These are phyloP conservation scores for Hydrangea macrophylla DNA, from an alignment of 148 eudicot genomes.

Conservation along the genomic window DNA sequence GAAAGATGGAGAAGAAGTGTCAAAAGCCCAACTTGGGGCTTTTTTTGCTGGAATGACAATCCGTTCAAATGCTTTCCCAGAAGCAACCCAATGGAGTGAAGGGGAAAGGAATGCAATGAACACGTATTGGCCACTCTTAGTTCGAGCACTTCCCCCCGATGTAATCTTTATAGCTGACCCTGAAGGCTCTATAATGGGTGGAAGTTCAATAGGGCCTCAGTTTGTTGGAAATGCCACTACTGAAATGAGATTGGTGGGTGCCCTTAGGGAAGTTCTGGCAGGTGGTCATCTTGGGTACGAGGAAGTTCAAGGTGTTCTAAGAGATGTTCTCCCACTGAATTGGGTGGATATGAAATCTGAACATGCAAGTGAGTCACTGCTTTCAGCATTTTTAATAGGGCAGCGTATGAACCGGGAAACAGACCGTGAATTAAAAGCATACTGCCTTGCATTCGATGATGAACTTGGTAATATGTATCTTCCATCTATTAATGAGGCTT, in stretches of 20 bases:
- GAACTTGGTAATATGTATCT: slow-evolving; percentile 70
- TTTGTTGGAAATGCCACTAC: slow-evolving; percentile 71
- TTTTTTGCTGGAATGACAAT: slow-evolving; percentile 96
- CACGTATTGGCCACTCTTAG: slow-evolving; percentile 80
- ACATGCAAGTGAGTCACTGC: slow-evolving; percentile 72
- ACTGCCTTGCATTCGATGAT: slow-evolving; percentile 98
- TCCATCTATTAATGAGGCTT: slow-evolving; percentile 1
- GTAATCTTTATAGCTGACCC: slow-evolving; percentile 95
- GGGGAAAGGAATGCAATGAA: slow-evolving; percentile 90
- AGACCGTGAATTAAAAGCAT: slow-evolving; percentile 95
- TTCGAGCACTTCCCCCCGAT: slow-evolving; percentile 71
- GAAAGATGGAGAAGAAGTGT: slow-evolving; percentile 66
- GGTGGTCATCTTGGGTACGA: slow-evolving; percentile 98
- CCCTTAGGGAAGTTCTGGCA: slow-evolving; percentile 88
- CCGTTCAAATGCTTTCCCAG: slow-evolving; percentile 88
- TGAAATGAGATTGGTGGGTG: slow-evolving; percentile 98
- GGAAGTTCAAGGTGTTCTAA: slow-evolving; percentile 92
- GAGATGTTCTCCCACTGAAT: slow-evolving; percentile 72
- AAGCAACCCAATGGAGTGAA: slow-evolving; percentile 96
- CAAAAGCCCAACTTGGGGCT: slow-evolving; percentile 93
- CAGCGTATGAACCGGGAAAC: slow-evolving; percentile 99
- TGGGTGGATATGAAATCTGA: slow-evolving; percentile 35
- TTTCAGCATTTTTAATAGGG: slow-evolving; percentile 92
- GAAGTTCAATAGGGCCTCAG: slow-evolving; percentile 78
- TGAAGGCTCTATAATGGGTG: slow-evolving; percentile 88